These are phyloP conservation scores for Corylus americana DNA, from an alignment of 306 rosid species.

Conservation along the genomic window DNA sequence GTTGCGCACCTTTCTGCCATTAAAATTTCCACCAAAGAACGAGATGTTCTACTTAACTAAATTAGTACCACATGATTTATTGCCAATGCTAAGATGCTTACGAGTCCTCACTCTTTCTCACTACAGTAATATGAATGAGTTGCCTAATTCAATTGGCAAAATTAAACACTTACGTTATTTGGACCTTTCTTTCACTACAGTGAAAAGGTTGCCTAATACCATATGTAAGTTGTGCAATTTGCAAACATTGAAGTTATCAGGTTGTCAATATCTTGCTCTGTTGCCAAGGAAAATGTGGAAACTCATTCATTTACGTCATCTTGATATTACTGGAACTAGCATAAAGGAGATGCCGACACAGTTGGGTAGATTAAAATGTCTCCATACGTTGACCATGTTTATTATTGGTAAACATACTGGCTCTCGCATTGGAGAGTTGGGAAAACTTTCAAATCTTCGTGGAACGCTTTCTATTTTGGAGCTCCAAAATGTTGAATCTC, in stretches of 20 bases:
- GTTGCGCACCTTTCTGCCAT: slow-evolving; percentile 28
- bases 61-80: slow-evolving; percentile 1
- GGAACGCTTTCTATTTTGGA: slow-evolving; percentile 10
- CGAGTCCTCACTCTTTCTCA: slow-evolving; percentile 26
- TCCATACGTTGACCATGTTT: slow-evolving; percentile 29
- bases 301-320: slow-evolving; percentile 28
- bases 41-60: neutral
- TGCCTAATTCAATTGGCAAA: slow-evolving; percentile 25
- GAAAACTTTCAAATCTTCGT: slow-evolving; percentile 5
- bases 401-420: neutral
- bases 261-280: slow-evolving; percentile 9
- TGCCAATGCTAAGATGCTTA: slow-evolving; percentile 6
- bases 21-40: neutral
- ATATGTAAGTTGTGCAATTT: slow-evolving; percentile 29
- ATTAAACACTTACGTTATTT: slow-evolving; percentile 34
- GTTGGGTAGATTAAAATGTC: slow-evolving; percentile 17
- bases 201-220: slow-evolving; percentile 27
- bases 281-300: slow-evolving; percentile 24
- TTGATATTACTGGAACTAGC: slow-evolving; percentile 11
- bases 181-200: slow-evolving; percentile 19
- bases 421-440: slow-evolving; percentile 16
- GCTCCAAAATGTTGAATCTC: slow-evolving; percentile 16
- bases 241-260: slow-evolving; percentile 29
- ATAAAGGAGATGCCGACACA: slow-evolving; percentile 21
- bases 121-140: neutral